These are phyloP conservation scores for Neocucurbitaria cava DNA, from an alignment of 2,329 filamentous ascomycete species.

Conservation along the genomic window DNA sequence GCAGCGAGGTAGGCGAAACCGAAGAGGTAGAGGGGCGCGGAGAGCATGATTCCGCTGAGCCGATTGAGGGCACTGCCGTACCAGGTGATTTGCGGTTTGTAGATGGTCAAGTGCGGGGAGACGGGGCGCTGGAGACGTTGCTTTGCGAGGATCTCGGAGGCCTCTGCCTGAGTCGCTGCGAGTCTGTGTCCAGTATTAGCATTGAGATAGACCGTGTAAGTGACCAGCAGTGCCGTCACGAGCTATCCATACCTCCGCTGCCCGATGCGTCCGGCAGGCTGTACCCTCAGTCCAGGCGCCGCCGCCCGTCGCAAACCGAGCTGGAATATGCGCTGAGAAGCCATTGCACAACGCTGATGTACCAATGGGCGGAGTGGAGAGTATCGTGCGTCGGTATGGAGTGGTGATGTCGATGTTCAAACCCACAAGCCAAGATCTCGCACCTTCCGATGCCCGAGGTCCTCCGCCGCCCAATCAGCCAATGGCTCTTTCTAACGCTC, in stretches of 20 bases:
- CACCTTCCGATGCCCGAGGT: slow-evolving; percentile 36
- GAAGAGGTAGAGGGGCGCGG: slow-evolving; percentile 80
- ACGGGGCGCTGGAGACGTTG: slow-evolving; percentile 85
- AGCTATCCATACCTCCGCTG: slow-evolving; percentile 56
- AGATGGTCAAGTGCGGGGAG: slow-evolving; percentile 84
- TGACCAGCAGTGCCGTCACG: slow-evolving; percentile 19
- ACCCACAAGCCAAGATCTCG: slow-evolving; percentile 23
- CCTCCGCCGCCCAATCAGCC: slow-evolving; percentile 9
- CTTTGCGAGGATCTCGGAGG: slow-evolving; percentile 72
- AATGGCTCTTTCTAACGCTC: slow-evolving; percentile 6
- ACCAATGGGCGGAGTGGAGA: slow-evolving; percentile 30
- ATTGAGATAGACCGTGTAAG: slow-evolving; percentile 14
- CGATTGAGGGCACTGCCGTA: slow-evolving; percentile 78
- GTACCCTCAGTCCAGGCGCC: slow-evolving; percentile 51
- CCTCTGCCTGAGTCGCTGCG: slow-evolving; percentile 63
- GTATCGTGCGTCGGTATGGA: slow-evolving; percentile 25
- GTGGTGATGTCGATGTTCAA: slow-evolving; percentile 41
- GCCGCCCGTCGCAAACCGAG: slow-evolving; percentile 52
- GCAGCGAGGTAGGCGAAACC: slow-evolving; percentile 80
- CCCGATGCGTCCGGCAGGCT: slow-evolving; percentile 48
- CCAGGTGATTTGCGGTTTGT: slow-evolving; percentile 87
- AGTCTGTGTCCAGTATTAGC: slow-evolving; percentile 35
- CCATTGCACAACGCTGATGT: slow-evolving; percentile 36
- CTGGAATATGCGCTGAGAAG: slow-evolving; percentile 56
- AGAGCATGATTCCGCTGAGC: slow-evolving; percentile 78